Evolutionary conservation across 192 early-diverging fungal species (phyloP), one percentile per base, ranked within the genome.

Genomic region (Coemansia sp.): DNA sequence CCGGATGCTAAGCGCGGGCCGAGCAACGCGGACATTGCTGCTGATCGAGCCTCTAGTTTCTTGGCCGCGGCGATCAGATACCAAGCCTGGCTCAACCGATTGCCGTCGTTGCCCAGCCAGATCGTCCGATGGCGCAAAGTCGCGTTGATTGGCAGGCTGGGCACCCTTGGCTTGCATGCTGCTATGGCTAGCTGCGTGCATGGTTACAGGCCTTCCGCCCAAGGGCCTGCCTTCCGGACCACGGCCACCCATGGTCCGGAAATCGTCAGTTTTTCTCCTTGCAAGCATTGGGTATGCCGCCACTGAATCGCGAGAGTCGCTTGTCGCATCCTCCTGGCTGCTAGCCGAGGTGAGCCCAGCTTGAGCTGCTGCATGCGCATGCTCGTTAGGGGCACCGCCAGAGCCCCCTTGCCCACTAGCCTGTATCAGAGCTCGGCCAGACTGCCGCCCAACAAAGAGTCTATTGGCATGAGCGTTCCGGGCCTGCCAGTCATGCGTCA

Each of bases 1-100:
- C 34, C 78, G 66, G 36, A 80, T 62, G 28, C 78, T 80, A 35
- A 65, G 66, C 23, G 78, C 62, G 7, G 60, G 47, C 43, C 65
- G 55, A 16, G 18, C 20, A 2, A 47, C 41, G 35, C 25, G 62
- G 33, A 68, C 12, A 21, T 52, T 64, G 21, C 56, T 58, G 58
- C 68, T 70, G 26, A 58, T 31, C 3, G 71, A 60, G n/a, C 39
- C 63, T 16, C 62, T 66, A 6, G 48, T 25, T 18, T 48, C 65
- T 20, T 56, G 73, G 9, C 23, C 58, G 31, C 62, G 38, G 14
- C 63, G 64, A 25, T 56, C 37, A 6, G 56, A 26, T 20, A 18
- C 16, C 31, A 37, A 58, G 56, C 56, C 34, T 21, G 56, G 34
- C 33, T 37, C 56, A 37, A 7, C 21, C n/a, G 56, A 37, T 18